Conservation (phyloP, 371 early-diverging fungal genomes). For the Conidiobolus incongruus region DNA sequence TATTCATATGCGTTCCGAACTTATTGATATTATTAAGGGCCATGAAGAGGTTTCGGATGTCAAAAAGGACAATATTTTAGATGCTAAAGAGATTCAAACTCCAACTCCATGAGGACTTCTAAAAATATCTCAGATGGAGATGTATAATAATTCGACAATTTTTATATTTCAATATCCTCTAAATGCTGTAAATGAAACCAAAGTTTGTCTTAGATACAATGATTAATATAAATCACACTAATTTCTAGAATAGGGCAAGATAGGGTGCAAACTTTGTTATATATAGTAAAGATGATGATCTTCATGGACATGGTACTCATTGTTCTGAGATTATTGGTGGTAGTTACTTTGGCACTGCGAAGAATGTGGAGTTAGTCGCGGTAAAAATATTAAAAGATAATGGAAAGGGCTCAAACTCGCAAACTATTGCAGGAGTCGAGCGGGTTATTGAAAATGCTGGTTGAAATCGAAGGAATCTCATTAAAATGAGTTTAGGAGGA, state of each 20-base stretch:
- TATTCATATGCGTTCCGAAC: no score
- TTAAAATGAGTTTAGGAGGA: constrained; percentile 9
- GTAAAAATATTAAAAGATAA: constrained; percentile 32
- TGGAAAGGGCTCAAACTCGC: constrained; percentile 5
- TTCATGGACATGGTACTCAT: constrained; percentile 40
- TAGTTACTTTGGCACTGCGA: constrained; percentile 13
- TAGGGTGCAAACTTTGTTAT: constrained; percentile 37
- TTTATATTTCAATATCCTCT: constrained; percentile 14
- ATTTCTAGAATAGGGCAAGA: constrained; percentile 60
- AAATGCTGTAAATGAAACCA: constrained; percentile 27
- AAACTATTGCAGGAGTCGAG: constrained; percentile 12
- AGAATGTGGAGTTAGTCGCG: constrained; percentile 34
- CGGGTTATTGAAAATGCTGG: constrained; percentile 8
- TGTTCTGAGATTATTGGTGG: constrained; percentile 58
- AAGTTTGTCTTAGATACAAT: constrained; percentile 55
- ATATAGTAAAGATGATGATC: constrained; percentile 17
- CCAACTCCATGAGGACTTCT: constrained; percentile 25
- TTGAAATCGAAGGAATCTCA: background rate
- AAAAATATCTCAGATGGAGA: constrained; percentile 17
- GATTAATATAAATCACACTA: constrained; percentile 37
- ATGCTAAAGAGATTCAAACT: background rate
- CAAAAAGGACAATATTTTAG: background rate
- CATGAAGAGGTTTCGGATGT: background rate
- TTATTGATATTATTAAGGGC: no score
- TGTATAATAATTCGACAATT: constrained; percentile 10